Base-by-base conservation (phyloP, 192 early-diverging fungal species). In the Umbelopsis isabellina region DNA sequence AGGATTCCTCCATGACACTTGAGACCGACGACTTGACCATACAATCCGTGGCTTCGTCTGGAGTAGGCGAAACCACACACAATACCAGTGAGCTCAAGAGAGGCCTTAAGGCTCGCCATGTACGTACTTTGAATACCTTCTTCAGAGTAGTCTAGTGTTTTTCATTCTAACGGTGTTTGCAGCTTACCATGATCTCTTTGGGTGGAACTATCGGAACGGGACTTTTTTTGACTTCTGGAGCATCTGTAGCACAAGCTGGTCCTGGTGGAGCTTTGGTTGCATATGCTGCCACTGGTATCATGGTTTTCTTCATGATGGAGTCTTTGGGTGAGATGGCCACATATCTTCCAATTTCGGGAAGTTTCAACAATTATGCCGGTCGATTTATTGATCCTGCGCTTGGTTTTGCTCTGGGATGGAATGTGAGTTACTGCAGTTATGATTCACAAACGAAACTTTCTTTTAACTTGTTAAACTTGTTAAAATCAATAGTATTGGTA, bases 311-410 rank as follows among this genome's bases (percentile, higher is more conserved):
- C 49, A 83, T 92, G 69, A 88, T 90, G 82, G 89, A 88, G 16
- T 91, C 88, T 46, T 83, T 97, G 61, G 95, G 92, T 49, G 95
- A 97, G 70, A 91, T 97, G 90, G 91, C 94, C 0, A 91, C 95
- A 0, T 84, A 87, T 46, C 86, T 97, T 23, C 95, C 95, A 7
- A 87, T 92, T 0, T 87, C 92, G 1, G 95, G 93, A 25, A 86
- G 90, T 12, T 95, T 95, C 72, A 92, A 90, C 65, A 89, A 88
- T 50, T 91, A 91, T 76, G 90, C 88, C 9, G 81, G 85, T 22
- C 86, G 91, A 18, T 97, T 94, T 70, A 83, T 95, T 30, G 94
- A 95, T 77, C 93, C 93, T 7, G 87, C 92, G n/a, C 76, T 92
- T n/a, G 91, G 89, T 0, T 91, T 91, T 77, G 88, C 87, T 27